Evolutionary conservation across 345 rosid genomes (phyloP).

Genomic region (Populus alba): DNA sequence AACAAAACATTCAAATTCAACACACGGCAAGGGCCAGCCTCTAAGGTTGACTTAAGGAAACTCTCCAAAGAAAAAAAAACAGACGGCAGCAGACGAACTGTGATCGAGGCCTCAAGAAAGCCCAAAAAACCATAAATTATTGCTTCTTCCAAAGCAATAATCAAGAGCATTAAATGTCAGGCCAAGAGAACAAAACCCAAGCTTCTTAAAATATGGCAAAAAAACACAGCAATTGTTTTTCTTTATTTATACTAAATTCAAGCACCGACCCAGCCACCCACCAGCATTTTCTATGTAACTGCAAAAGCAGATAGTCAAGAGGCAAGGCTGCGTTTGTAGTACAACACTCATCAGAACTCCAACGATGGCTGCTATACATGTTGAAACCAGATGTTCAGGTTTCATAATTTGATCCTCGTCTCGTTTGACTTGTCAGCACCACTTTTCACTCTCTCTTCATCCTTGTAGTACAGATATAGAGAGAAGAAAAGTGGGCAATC

Average conservation of each 20-base stretch:
- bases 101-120: not conserved
- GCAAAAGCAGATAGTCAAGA: constrained; percentile 29
- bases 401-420: constrained; percentile 7
- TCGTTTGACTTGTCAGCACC: constrained; percentile 3
- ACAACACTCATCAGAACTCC: constrained; percentile 21
- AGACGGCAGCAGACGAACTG: not conserved
- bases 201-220: not conserved
- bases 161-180: not conserved
- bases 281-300: constrained; percentile 25
- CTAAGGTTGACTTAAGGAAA: not conserved
- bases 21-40: not conserved
- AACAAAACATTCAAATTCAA: not conserved
- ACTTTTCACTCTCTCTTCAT: not conserved
- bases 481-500: not conserved
- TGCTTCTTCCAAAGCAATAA: not conserved
- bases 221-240: not conserved
- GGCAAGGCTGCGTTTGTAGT: constrained; percentile 17
- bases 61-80: not conserved
- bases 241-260: not conserved
- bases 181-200: not conserved
- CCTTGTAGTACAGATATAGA: too few species aligned
- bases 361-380: not conserved
- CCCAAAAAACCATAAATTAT: not conserved
- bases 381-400: constrained; percentile 16
- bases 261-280: not conserved